Base-by-base conservation (phyloP, 257 asterid species). In the Ilex aquifolium region DNA sequence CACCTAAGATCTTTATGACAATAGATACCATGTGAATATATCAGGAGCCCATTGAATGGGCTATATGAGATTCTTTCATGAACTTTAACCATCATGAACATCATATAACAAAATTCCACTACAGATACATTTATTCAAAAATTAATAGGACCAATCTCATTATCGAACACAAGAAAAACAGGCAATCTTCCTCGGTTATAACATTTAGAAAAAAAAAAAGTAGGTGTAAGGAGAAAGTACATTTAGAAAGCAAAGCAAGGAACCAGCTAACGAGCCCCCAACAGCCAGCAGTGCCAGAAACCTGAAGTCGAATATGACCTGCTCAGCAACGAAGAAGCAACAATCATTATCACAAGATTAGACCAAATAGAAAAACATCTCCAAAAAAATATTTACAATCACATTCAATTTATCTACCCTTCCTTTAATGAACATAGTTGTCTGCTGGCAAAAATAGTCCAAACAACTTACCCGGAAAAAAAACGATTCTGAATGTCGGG, bases 261-360 rank as follows among this genome's bases (percentile, higher is more conserved):
- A 90, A 69, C 97, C 97, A 3, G 97, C 95, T 68, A 90, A 71
- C 7, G 97, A 87, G 58, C 97, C 97, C 27, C 82, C 95, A 61
- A 87, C 72, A 14, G 95, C 97, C 59, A 87, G 74, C 72, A 90
- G 97, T 13, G 97, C 95, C 82, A 90, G 71, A 74, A 90, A 90
- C 3, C 97, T 89, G 2, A 90, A 90, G 72, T 90, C 95, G 40
- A 90, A 90, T 77, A 90, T 90, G 39, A 70, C 69, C 95, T 90
- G 86, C 77, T 51, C 36, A 73, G 14, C 15, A 9, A 71, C 27
- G 30, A 50, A 66, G 1, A 42, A 62, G 60, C 57, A 64, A 44
- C 49, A 46, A 60, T 32, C n/a, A 39, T 14, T n/a, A 7, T 17
- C 27, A 17, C 5, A 14, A 14, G 13, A 9, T 50, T 4, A 50